Conservation (phyloP, 1,139 yeast genomes). For the Wickerhamomyces sp. region DNA sequence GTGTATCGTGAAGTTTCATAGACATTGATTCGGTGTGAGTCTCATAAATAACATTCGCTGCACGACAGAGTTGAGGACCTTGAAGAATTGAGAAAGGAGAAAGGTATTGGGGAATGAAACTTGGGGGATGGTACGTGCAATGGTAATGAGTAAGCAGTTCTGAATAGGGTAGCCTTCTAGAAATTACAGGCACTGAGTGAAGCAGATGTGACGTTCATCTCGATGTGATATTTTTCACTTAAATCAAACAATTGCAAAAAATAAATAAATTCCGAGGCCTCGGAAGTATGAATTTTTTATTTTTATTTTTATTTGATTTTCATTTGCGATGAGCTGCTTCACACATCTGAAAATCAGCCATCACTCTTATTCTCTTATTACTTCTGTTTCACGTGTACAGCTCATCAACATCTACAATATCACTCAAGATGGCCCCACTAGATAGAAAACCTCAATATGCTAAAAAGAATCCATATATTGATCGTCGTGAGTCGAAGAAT, state of each 20-base stretch:
- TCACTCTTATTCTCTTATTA: too few species aligned
- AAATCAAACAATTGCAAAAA: neutral
- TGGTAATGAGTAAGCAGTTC: too few species aligned
- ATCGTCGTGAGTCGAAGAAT: constrained; percentile 22
- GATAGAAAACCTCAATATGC: constrained; percentile 6
- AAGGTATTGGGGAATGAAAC: too few species aligned
- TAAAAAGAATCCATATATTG: constrained; percentile 21
- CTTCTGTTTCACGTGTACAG: neutral
- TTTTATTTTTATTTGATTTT: too few species aligned
- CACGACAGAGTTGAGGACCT: neutral
- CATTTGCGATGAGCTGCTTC: neutral
- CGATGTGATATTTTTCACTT: neutral
- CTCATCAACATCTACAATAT: neutral
- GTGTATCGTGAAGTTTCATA: constrained; percentile 1
- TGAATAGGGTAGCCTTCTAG: neutral
- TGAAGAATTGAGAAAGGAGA: neutral
- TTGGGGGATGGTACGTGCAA: too few species aligned
- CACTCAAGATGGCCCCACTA: constrained; percentile 4
- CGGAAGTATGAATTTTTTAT: neutral
- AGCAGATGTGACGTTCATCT: too few species aligned
- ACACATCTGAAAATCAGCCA: neutral
- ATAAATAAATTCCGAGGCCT: neutral
- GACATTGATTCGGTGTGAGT: constrained; percentile 2
- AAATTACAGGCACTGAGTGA: neutral
- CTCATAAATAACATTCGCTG: neutral